Base-by-base conservation (phyloP, 1,284 basidiomycete species). In the Ganoderma resinaceum region DNA sequence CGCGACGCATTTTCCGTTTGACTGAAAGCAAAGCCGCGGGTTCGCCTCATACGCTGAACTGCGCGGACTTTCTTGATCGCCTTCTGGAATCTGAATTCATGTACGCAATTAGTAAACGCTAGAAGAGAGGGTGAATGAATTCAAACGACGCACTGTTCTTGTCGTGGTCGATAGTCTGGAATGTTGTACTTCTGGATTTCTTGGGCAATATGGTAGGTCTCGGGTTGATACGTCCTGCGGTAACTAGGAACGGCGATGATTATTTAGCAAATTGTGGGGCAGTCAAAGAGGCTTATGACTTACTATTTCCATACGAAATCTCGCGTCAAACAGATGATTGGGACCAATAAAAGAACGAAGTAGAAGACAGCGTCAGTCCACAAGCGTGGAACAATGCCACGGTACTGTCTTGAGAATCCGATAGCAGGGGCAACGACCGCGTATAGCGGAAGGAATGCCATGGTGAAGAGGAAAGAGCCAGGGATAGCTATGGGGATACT, bases 1-100 rank as follows among this genome's bases (percentile, higher is more conserved):
- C 87, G 87, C 43, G 89, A 88, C 35, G 85, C 86, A 72, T 91
- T 92, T 80, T 97, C 95, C 16, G 95, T 97, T 81, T 98, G 96
- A 77, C 93, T 95, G 85, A 99, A 99, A 1, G 97, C 96, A 78
- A 98, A 98, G 1, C 96, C 96, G 67, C 97, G 89, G 76, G 95
- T 97, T 69, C 94, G 87, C 26, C 96, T 90, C 93, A 98, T 95
- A 53, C 96, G 91, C 78, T 98, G 97, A 1, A 96, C 94, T 0
- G 96, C 97, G 40, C 97, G 91, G 14, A 98, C 97, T 79, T 98
- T 98, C 82, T 98, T 98, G 86, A 98, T 98, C 8, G 96, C 96
- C 80, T 98, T 97, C 81, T 97, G 95, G 83, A 97, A 97, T 79
- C 93, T 95, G 35, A 16, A 29, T 1, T 8, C 23, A 7, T 37